Evolutionary conservation across 2,329 filamentous ascomycete species (phyloP).

Genomic region (Magnaporthiopsis poae): DNA sequence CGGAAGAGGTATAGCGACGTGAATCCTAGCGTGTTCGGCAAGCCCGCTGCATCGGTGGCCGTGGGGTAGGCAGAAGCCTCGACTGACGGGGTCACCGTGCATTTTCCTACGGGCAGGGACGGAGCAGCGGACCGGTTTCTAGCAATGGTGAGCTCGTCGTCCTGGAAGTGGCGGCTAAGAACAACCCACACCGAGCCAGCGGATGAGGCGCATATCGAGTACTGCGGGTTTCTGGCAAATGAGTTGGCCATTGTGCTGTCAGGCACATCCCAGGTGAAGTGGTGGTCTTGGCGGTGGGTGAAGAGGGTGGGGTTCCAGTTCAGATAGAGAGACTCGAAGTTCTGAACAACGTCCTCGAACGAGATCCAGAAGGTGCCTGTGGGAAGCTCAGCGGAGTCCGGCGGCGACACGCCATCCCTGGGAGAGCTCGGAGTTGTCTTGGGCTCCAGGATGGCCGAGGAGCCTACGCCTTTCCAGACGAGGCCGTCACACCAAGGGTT

Average conservation of each 20-base stretch:
- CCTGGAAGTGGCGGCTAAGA: slow-evolving; percentile 75
- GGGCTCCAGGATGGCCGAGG: slow-evolving; percentile 18
- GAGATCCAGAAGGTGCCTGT: slow-evolving; percentile 92
- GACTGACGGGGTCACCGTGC: slow-evolving; percentile 9
- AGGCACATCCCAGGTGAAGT: slow-evolving; percentile 70
- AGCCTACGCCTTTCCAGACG: slow-evolving; percentile 53
- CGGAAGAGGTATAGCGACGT: slow-evolving; percentile 80
- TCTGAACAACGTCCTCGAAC: slow-evolving; percentile 74
- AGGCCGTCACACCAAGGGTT: slow-evolving; percentile 89
- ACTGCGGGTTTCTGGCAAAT: slow-evolving; percentile 60
- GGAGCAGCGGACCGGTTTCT: slow-evolving; percentile 25
- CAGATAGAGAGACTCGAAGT: slow-evolving; percentile 91
- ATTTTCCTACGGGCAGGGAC: neutral
- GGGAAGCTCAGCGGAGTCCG: slow-evolving; percentile 20
- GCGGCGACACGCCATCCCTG: slow-evolving; percentile 14
- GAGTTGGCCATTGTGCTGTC: slow-evolving; percentile 39
- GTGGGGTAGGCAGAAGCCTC: neutral
- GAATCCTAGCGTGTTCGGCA: slow-evolving; percentile 57
- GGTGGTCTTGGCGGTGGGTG: slow-evolving; percentile 69
- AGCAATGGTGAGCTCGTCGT: slow-evolving; percentile 49
- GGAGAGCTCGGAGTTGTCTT: slow-evolving; percentile 13
- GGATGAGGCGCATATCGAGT: slow-evolving; percentile 50
- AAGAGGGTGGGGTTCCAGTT: slow-evolving; percentile 95
- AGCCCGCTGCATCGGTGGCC: slow-evolving; percentile 11
- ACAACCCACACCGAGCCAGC: slow-evolving; percentile 70